Conservation (phyloP, 768 basidiomycete species). For the Tricholoma hemisulphureum region DNA sequence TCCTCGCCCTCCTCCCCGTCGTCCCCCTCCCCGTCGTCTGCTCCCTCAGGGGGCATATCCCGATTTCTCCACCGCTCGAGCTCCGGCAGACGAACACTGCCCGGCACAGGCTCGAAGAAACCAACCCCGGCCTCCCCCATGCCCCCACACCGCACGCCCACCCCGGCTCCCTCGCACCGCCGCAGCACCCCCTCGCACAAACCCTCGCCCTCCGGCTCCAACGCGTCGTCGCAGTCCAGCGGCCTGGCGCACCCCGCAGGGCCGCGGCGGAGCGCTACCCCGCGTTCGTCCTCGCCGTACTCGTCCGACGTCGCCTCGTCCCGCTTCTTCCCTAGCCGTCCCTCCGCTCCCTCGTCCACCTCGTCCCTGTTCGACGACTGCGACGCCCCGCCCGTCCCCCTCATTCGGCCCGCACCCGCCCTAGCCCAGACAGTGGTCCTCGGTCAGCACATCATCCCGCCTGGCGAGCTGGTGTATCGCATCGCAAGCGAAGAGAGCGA, state of each 20-base stretch:
- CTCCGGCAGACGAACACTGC: background rate
- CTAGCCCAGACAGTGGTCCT: slow-evolving; percentile 14
- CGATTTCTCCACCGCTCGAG: background rate
- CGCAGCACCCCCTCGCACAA: background rate
- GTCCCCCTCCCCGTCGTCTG: background rate
- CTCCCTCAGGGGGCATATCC: background rate
- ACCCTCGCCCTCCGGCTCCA: background rate
- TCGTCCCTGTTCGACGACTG: slow-evolving; percentile 38
- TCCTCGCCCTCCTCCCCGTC: no score
- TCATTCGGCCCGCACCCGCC: background rate
- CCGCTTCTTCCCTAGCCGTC: slow-evolving; percentile 45
- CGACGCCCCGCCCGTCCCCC: slow-evolving; percentile 43
- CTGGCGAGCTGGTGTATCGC: slow-evolving; percentile 52
- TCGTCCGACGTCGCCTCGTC: slow-evolving; percentile 58
- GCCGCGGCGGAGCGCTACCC: slow-evolving; percentile 45
- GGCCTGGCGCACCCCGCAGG: background rate
- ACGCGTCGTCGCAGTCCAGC: background rate
- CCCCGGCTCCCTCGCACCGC: no score
- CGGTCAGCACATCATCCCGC: slow-evolving; percentile 54
- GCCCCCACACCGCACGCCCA: no score
- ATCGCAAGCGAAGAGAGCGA: slow-evolving; percentile 26
- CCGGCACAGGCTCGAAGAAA: background rate
- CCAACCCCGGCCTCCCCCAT: background rate
- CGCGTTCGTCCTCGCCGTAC: slow-evolving; percentile 60
- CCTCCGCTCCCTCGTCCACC: slow-evolving; percentile 54